Base-by-base conservation (phyloP, 1,284 basidiomycete genomes). In the Chalciporus sp. region DNA sequence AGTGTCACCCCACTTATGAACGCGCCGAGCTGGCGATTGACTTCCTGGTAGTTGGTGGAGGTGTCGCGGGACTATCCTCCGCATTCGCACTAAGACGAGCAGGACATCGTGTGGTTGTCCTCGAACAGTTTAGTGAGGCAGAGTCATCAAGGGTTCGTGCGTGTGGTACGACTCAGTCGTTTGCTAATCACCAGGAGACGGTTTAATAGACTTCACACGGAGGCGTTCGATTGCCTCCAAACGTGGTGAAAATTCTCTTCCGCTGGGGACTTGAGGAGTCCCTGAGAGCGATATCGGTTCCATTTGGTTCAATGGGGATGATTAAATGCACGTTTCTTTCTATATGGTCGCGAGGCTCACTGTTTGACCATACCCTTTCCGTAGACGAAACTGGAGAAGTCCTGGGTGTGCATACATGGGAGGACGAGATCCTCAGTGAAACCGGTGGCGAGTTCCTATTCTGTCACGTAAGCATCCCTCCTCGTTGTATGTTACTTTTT, bases 381-480 rank as follows among this genome's bases (percentile, higher is more conserved):
- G 9, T 51, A 78, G 77, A 71, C 19, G 73, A 78, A 42, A 74
- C 75, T 1, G 81, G 79, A 2, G 77, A 81, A 52, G 56, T 69
- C 10, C 62, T 85, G 0, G 83, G 85, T 2, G 61, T 62, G n/a
- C 80, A 84, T 47, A 60, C 71, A 1, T 86, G 83, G 80, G 72
- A 77, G 42, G 73, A 79, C 48, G 82, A 84, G 55, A 67, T 85
- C 53, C 64, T 86, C 27, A 63, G 68, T 37, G 84, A 84, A 56
- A 76, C 80, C 0, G 74, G 80, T 6, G 84, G 83, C 0, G 76
- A 80, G 20, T 86, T 79, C 61, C 64, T 81, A 20, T 73, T 79
- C 44, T 66, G 75, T n/a, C 73, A 76, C 55, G 84, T 84, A 58
- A 51, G 80, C 73, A n/a, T 46, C 8, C 37, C 19, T 40, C 19